A percentile compares a stretch with the other conserved stretches of the same genome.
phyloP scores from a whole-genome alignment of 2,329 filamentous ascomycete genomes.

The Nothopassalora personata region DNA sequence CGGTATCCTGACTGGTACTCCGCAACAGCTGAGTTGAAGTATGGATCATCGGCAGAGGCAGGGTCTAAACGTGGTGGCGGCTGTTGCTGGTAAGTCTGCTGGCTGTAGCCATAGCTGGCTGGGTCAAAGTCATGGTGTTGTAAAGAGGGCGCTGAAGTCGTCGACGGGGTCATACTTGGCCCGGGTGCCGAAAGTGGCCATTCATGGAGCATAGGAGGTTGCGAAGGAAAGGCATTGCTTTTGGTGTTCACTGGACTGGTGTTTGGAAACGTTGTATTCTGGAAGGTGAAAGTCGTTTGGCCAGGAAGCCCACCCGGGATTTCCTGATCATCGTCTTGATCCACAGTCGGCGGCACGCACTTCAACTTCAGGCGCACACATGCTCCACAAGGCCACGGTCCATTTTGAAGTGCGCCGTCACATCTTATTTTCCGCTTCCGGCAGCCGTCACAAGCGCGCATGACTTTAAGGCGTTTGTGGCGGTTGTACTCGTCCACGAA shows the following conservation, averaged over 20 bases:
- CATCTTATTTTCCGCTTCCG: slow-evolving; percentile 95
- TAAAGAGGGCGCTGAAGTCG: slow-evolving; percentile 16
- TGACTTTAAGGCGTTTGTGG: slow-evolving; percentile 94
- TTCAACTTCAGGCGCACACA: slow-evolving; percentile 88
- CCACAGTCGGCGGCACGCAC: slow-evolving; percentile 82
- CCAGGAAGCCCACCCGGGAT: slow-evolving; percentile 17
- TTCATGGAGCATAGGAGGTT: slow-evolving; percentile 18
- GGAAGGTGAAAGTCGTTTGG: slow-evolving; percentile 29
- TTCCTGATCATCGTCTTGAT: slow-evolving; percentile 57
- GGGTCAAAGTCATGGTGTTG: slow-evolving; percentile 15
- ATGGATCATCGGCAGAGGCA: slow-evolving; percentile 12
- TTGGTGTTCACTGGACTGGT: slow-evolving; percentile 11
- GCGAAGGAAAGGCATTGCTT: slow-evolving; percentile 7
- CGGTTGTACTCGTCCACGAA: slow-evolving; percentile 98
- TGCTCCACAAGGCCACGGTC: slow-evolving; percentile 85
- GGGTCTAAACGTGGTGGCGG: slow-evolving; percentile 10
- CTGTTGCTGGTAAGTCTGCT: slow-evolving; percentile 14
- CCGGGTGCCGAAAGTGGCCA: slow-evolving; percentile 11
- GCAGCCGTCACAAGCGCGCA: slow-evolving; percentile 95
- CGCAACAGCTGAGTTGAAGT: slow-evolving; percentile 10
- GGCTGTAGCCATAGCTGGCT: slow-evolving; percentile 8
- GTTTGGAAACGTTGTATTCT: slow-evolving; percentile 21
- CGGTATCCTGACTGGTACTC: slow-evolving; percentile 18
- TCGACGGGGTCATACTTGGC: slow-evolving; percentile 4
- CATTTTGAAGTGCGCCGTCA: slow-evolving; percentile 93